Conservation (phyloP, 306 rosid species). For the Cucurbita pepo region DNA sequence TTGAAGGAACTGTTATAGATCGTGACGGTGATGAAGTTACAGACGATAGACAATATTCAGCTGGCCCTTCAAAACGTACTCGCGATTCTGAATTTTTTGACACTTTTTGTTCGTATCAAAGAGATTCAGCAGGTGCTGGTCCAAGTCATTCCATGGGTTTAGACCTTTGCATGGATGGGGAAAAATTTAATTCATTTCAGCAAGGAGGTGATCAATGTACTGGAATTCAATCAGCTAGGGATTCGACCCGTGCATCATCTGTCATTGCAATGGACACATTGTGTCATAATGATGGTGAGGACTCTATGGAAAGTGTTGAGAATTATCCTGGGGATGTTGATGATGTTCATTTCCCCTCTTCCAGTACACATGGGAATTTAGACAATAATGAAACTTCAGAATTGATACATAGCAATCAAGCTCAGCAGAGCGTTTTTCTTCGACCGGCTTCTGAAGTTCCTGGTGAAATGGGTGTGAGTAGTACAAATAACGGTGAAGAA, state of each 20-base stretch:
- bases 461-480: conserved; percentile 80
- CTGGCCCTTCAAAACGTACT: conserved; percentile 84
- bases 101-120: conserved; percentile 51
- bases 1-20: conserved; percentile 94
- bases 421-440: conserved; percentile 73
- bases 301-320: conserved; percentile 99
- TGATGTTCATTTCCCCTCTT: conserved; percentile 87
- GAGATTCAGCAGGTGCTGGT: conserved; percentile 83
- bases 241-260: conserved; percentile 90
- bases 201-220: conserved; percentile 53
- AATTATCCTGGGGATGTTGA: conserved; percentile 77
- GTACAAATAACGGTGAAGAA: conserved; percentile 85
- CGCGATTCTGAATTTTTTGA: conserved; percentile 75
- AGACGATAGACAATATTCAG: conserved; percentile 70
- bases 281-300: conserved; percentile 61
- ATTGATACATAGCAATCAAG: conserved; percentile 78
- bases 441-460: conserved; percentile 58
- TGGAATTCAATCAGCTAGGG: conserved; percentile 62
- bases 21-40: conserved; percentile 55
- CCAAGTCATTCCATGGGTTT: conserved; percentile 82
- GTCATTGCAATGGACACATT: conserved; percentile 96
- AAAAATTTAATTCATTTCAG: conserved; percentile 41
- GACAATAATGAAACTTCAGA: conserved; percentile 90
- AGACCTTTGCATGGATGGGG: conserved; percentile 49
- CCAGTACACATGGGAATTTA: conserved; percentile 71